These are phyloP conservation scores for Agaricales sp. DNA, from an alignment of 1,284 basidiomycete species.

Conservation along the genomic window DNA sequence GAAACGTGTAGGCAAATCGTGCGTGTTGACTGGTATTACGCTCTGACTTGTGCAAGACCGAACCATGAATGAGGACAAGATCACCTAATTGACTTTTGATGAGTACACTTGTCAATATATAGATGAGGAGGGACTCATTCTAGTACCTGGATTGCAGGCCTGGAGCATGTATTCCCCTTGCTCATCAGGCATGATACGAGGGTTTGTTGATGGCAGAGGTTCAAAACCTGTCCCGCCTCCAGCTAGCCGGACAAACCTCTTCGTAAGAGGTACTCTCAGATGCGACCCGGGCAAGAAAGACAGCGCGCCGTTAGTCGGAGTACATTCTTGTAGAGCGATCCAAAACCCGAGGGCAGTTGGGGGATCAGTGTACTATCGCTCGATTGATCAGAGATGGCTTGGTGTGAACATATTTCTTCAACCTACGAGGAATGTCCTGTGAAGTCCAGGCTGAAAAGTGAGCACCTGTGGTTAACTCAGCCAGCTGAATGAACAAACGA, in stretches of 20 bases:
- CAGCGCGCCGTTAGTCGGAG: slow-evolving; percentile 76
- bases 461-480: no score
- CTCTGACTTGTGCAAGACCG: slow-evolving; percentile 83
- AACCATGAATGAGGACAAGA: slow-evolving; percentile 85
- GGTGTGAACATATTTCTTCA: neutral
- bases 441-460: no score
- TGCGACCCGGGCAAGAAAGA: slow-evolving; percentile 93
- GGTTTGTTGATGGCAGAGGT: slow-evolving; percentile 30
- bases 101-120: neutral
- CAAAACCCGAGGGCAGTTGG: slow-evolving; percentile 90
- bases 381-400: slow-evolving; percentile 3
- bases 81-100: slow-evolving; percentile 39
- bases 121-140: neutral
- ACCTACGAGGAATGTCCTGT: slow-evolving; percentile 62
- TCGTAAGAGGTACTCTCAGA: slow-evolving; percentile 55
- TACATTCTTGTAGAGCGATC: slow-evolving; percentile 90
- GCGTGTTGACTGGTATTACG: slow-evolving; percentile 65
- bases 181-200: slow-evolving; percentile 13
- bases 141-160: slow-evolving; percentile 65
- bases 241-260: slow-evolving; percentile 74
- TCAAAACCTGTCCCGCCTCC: slow-evolving; percentile 77
- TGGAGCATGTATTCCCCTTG: slow-evolving; percentile 62
- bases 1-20: slow-evolving; percentile 90
- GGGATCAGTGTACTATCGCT: slow-evolving; percentile 76
- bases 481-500: slow-evolving; percentile 67